phyloP scores from a whole-genome alignment of 2,329 filamentous ascomycete species.

The Sporothrix sp. region DNA sequence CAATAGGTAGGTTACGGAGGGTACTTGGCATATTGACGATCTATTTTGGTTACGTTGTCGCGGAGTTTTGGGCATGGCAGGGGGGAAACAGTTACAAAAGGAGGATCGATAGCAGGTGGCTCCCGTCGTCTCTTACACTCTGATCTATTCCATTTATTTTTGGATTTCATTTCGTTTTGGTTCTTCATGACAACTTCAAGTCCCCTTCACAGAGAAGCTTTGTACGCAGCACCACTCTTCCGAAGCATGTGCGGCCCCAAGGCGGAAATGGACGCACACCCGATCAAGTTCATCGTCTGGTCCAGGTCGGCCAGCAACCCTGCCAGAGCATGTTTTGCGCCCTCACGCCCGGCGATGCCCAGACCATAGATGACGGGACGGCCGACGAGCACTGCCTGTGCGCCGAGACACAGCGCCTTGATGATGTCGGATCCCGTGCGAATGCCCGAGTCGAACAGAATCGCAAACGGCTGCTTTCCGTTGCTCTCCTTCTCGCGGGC shows the following conservation, averaged over 20 bases:
- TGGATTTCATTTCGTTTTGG: not conserved
- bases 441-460: slow-evolving; percentile 53
- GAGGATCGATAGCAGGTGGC: too few species aligned
- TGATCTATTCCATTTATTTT: not conserved
- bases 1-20: too few species aligned
- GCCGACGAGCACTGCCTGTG: slow-evolving; percentile 47
- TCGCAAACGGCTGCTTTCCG: slow-evolving; percentile 23
- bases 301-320: slow-evolving; percentile 44
- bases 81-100: too few species aligned
- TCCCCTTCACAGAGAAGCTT: not conserved
- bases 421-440: slow-evolving; percentile 47
- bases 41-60: too few species aligned
- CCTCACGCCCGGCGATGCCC: slow-evolving; percentile 42
- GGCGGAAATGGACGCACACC: slow-evolving; percentile 35
- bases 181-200: not conserved
- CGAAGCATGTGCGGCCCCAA: slow-evolving; percentile 28
- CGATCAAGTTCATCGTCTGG: slow-evolving; percentile 45
- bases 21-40: too few species aligned
- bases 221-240: slow-evolving; percentile 9
- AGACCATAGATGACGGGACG: slow-evolving; percentile 50
- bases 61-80: too few species aligned
- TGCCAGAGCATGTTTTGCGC: slow-evolving; percentile 41
- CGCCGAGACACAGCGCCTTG: slow-evolving; percentile 46
- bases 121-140: too few species aligned
- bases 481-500: not conserved